Base-by-base conservation (phyloP, 345 rosid genomes). In the Bruguiera parviflora region DNA sequence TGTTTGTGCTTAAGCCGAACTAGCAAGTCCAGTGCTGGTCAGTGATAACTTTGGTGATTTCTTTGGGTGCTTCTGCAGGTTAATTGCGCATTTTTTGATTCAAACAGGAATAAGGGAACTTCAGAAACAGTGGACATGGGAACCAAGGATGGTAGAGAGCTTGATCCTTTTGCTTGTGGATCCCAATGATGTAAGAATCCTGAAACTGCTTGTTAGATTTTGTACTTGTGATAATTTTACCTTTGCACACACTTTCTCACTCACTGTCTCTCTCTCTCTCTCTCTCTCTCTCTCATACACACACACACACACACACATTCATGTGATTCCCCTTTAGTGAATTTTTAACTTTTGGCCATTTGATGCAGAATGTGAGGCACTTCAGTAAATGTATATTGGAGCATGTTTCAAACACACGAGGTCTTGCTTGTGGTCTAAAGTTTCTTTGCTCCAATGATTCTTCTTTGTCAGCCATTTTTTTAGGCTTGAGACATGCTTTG, bases 41-140 rank as follows among this genome's bases (percentile, higher is more conserved):
- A 10, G 10, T 39, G 22, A 55, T 63, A 32, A 35, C 25, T 27
- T 61, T 11, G 5, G 43, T 37, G 31, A 63, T 29, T 73, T 61
- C 32, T 43, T 29, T 69, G 71, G 58, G 39, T 63, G 52, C 61
- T 68, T 78, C 77, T 80, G 57, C 86, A 95, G 99, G 86, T 87
- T 89, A 75, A 81, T 91, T 71, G 82, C 86, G 53, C 80, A 84
- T 82, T 95, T 88, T 84, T 67, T 88, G 66, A 81, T 87, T 77
- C 86, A 82, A 75, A 76, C 86, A 77, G 92, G 88, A 31, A 86
- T 75, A 73, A 82, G 83, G 53, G 89, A 89, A 67, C 84, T 80
- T 72, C 77, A 76, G 72, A 87, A 86, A 79, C 92, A 88, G 78
- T 94, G 97, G 98, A 81, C 82, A 55, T 94, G 97, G 97, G 96